Evolutionary conservation across 768 basidiomycete genomes (phyloP), one percentile per base, ranked within the genome.

Genomic region (Tricholoma sp.): DNA sequence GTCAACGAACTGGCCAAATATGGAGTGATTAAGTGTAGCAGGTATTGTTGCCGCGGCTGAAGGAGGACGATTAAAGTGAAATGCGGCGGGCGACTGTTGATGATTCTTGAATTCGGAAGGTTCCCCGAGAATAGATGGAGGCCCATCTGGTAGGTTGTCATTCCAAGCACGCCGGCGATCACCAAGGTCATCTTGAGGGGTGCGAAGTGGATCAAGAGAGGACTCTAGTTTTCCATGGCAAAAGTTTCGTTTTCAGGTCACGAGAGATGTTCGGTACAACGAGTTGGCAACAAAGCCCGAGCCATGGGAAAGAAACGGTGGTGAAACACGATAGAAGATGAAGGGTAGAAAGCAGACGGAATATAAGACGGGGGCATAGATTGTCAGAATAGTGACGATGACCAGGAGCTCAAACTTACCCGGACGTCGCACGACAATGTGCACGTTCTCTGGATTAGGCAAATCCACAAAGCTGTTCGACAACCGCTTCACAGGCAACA

Each of bases 1-100:
- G 29, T 69, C 66, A 22, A 63, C 18, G 57, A 67, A 70, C 50
- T 66, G 53, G 52, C 61, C 62, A 46, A 71, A 69, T 8, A 65
- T 61, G 47, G 64, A 59, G 59, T 71, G 60, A 19, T 61, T 49
- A 9, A 60, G 55, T n/a, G 49, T 29, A n/a, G 11, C 16, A 50
- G n/a, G 49, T 29, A 50, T 50, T 9, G 14, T 19, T 8, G 24
- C 16, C 14, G 32, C 49, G 6, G 49, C 49, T 16, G 24, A 16
- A 27, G 27, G 27, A 31, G 49, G 49, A 3, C 49, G 24, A 16
- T 34, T 34, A 29, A 27, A 50, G 49, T 31, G 32, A 29, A 50
- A 16, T 18, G 27, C 27, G 27, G 49, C 10, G 27, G 49, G 49
- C 6, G 14, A 27, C 18, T 50, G 27, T 2, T 50, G 49, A 34